Evolutionary conservation across 2,329 filamentous ascomycete species (phyloP), one percentile per base, ranked within the genome.

Genomic region (Davidsoniella eucalypti): DNA sequence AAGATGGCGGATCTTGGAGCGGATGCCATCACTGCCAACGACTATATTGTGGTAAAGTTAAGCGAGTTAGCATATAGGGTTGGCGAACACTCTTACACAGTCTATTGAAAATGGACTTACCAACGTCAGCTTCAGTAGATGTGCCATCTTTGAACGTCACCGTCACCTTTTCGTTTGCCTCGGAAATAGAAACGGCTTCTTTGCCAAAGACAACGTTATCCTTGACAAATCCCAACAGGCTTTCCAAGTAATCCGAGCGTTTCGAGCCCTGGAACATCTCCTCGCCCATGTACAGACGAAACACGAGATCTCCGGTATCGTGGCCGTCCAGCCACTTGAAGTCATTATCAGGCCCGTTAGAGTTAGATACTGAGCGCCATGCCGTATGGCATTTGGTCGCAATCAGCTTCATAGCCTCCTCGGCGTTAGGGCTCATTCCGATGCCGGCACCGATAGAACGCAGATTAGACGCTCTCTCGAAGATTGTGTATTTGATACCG

Each of bases 11-110:
- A 73, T 66, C 3, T 66, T 64, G 0, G 73, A 77, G 58, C 76
- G 76, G 57, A 83, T 78, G 0, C 79, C 79, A 60, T 83, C 79
- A 58, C 75, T 79, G 4, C 75, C 78, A 51, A 82, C 65, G 0
- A 78, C 71, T 61, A 54, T 43, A n/a, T 36, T 40, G 3, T 50
- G 54, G 6, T 37, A 9, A 10, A 16, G 16, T 40, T 39, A 6
- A 50, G 40, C 25, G n/a, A 1, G 18, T 18, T 3, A 18, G 21
- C 21, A 23, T 5, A 14, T 25, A 43, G 16, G 21, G 21, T 23
- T 23, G 21, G 21, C 5, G 21, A 23, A 23, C 21, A 23, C 4
- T 23, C 21, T 23, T 5, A 23, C 5, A 23, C 21, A 3, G 3
- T 39, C 14, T 29, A 1, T 23, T 5, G n/a, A 14, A 5, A 8